These are phyloP conservation scores for Juncus inflexus DNA, from an alignment of 176 grass and related monocot genomes.

Conservation along the genomic window DNA sequence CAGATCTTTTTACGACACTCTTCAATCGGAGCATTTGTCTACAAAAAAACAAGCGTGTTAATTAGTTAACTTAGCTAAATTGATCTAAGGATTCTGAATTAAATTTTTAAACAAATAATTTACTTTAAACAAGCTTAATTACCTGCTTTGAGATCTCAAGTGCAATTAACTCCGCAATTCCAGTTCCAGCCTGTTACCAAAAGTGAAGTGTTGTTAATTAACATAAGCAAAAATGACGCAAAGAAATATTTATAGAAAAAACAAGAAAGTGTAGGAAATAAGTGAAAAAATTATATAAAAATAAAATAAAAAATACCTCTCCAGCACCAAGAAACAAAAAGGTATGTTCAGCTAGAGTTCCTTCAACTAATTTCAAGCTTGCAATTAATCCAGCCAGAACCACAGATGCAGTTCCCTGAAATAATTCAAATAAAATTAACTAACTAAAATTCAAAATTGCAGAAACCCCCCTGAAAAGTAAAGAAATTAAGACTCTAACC, in stretches of 20 bases:
- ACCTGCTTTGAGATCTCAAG: slow-evolving; percentile 96
- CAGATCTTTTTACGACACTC: slow-evolving; percentile 92
- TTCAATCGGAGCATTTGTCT: slow-evolving; percentile 85
- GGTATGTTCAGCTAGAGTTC: slow-evolving; percentile 87
- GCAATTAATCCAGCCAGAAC: slow-evolving; percentile 92
- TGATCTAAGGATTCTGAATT: slow-evolving; percentile 12
- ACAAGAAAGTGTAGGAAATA: not conserved
- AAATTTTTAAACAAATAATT: not conserved
- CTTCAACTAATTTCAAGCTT: slow-evolving; percentile 65
- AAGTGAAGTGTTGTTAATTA: not conserved
- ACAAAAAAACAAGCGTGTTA: slow-evolving; percentile 37
- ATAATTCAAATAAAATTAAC: slow-evolving; percentile 16
- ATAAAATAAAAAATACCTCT: slow-evolving; percentile 48
- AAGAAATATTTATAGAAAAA: slow-evolving; percentile 4
- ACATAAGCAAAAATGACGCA: not conserved
- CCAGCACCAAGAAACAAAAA: slow-evolving; percentile 99
- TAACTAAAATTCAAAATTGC: slow-evolving; percentile 1
- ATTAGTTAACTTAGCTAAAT: not conserved
- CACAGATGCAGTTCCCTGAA: slow-evolving; percentile 97
- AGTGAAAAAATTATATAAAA: not conserved
- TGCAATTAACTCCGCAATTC: slow-evolving; percentile 98
- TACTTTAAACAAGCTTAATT: slow-evolving; percentile 14
- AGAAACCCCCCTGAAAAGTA: not conserved
- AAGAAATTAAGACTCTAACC: slow-evolving; percentile 39
- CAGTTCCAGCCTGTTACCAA: slow-evolving; percentile 84